Base-by-base conservation (phyloP, 768 basidiomycete species). In the Dacryopinax primogenitus region DNA sequence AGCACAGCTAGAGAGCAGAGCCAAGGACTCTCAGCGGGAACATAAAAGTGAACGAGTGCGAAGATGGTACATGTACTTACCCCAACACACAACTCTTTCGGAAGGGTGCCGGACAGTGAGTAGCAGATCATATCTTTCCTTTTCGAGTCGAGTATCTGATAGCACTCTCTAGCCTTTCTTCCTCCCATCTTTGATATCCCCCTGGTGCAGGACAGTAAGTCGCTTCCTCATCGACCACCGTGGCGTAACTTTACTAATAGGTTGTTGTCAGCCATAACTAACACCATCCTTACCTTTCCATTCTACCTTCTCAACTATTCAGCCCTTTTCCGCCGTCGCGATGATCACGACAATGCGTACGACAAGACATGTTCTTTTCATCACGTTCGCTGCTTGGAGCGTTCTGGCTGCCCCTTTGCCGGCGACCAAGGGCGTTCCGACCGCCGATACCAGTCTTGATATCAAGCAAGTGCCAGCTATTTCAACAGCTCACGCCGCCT, bases 121-220 rank as follows among this genome's bases (percentile, higher is more conserved):
- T 30, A 32, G 9, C 7, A 15, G 41, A 15, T 4, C 18, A 18
- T 23, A 3, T 23, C 18, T 44, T 4, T 6, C 7, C 41, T 44
- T 18, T 23, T n/a, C n/a, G n/a, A 6, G 7, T 18, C 41, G 4
- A 44, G 16, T 15, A 18, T 15, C 41, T 44, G 41, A 44, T 23
- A 6, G 16, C 41, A n/a, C 41, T 44, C 18, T 44, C 41, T 30
- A 58, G 51, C 51, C 51, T 30, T 30, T 30, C 3, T 58, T 6
- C 51, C 15, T 58, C 32, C 11, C 6, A 7, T 58, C 30, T 58
- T 15, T 4, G 15, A 13, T 4, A 58, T 32, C 3, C 18, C 26
- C 30, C 26, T 21, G 51, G 51, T 58, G 51, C 51, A 7, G 51
- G 51, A 58, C 51, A 58, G 51, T 58, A 58, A 58, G 51, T 18